Evolutionary conservation across 805 yeast species (phyloP).

Genomic region (Hanseniaspora mollemarum): DNA sequence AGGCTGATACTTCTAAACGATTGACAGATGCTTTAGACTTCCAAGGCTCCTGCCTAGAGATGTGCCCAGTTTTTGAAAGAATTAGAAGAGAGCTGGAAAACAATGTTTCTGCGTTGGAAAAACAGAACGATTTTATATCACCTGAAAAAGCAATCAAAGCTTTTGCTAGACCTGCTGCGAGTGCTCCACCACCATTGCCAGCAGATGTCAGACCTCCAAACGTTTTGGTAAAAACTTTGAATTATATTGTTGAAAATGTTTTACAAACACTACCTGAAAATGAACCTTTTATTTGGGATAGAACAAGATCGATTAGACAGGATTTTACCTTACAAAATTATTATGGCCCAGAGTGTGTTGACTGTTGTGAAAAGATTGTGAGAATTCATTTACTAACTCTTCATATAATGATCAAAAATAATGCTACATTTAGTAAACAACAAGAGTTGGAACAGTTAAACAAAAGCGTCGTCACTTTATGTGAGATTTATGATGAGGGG

Average conservation of each 20-base stretch:
- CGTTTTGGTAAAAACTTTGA: conserved; percentile 51
- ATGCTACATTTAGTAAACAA: conserved; percentile 72
- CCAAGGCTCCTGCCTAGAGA: conserved; percentile 77
- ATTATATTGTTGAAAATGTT: conserved; percentile 56
- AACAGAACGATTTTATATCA: conserved; percentile 51
- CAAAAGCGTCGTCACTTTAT: conserved; percentile 76
- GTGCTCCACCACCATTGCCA: conserved; percentile 94
- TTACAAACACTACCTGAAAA: conserved; percentile 64
- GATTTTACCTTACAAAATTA: conserved; percentile 94
- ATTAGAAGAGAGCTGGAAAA: conserved; percentile 78
- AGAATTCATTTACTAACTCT: conserved; percentile 72
- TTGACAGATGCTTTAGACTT: conserved; percentile 81
- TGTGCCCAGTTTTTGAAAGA: conserved; percentile 93
- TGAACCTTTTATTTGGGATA: conserved; percentile 90
- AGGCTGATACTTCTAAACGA: conserved; percentile 68
- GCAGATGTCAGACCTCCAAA: conserved; percentile 94
- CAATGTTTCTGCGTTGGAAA: conserved; percentile 70
- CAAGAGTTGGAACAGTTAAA: conserved; percentile 92
- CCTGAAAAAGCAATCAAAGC: conserved; percentile 66
- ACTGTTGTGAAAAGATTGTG: conserved; percentile 83
- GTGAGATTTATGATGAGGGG: conserved; percentile 76
- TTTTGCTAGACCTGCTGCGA: conserved; percentile 93
- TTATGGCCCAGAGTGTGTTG: conserved; percentile 85
- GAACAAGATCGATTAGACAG: conserved; percentile 92
- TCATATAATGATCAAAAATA: conserved; percentile 72